Evolutionary conservation across 2,329 filamentous ascomycete genomes (phyloP), one percentile per base, ranked within the genome.

Genomic region (Penicillium sp.): DNA sequence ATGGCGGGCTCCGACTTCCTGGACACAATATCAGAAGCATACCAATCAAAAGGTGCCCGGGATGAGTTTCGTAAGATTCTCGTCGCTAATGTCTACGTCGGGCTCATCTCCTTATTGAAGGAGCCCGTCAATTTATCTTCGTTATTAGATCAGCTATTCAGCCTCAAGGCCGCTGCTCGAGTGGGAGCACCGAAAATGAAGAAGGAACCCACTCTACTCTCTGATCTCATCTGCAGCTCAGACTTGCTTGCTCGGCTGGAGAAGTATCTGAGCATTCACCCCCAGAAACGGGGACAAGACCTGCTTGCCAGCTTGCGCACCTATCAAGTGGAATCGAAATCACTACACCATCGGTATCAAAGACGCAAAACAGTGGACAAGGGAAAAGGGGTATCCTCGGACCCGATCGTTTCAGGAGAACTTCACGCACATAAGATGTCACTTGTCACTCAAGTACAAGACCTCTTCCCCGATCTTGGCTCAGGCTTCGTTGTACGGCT

Each of bases 381-480:
- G 55, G 77, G 76, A 14, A 79, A 79, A 65, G 66, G 60, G 13
- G 72, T 67, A 22, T 74, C 68, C 11, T 37, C 55, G 24, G 65
- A 66, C 13, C 61, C 56, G 18, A 53, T 64, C 6, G 66, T 68
- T 3, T 67, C 76, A 48, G 75, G 73, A 9, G 78, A 81, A 42
- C 78, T 92, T 34, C 90, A 94, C 67, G 77, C 93, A 22, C 91
- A 96, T 72, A 86, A 82, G 40, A 88, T 95, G 84, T 92, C 89
- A 65, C 84, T 93, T 47, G 85, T 97, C 50, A 89, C 89, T 0
- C 90, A 95, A 71, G 82, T 99, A n/a, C 92, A 96, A 69, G 93
- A 99, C 69, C 79, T 97, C 0, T 97, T 97, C 68, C 91, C 93
- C 0, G 85, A 96, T 60, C 79, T 97, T 10, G 92, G 92, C 5